phyloP scores from a whole-genome alignment of 2,329 filamentous ascomycete genomes.

The Xylaria sp. region DNA sequence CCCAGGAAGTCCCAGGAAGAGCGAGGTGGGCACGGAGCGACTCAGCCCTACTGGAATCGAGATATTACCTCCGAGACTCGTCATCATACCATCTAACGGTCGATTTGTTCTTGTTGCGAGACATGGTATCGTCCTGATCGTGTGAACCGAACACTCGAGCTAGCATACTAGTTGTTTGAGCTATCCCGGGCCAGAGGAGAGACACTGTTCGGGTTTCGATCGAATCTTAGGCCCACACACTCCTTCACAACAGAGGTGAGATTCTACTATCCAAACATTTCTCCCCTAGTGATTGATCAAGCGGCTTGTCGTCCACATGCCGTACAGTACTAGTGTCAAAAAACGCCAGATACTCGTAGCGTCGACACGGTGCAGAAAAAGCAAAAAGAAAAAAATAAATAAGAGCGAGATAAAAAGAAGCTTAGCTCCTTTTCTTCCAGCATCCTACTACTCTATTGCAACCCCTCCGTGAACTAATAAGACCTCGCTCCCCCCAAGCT shows the following conservation, averaged over 20 bases:
- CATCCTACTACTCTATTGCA: conserved; percentile 24
- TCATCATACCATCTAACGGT: conserved; percentile 30
- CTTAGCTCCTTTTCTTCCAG: conserved; percentile 34
- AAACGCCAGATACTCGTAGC: conserved; percentile 28
- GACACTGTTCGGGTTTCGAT: conserved; percentile 24
- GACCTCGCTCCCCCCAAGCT: conserved; percentile 28
- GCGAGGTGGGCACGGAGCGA: conserved; percentile 34
- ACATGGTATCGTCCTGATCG: conserved; percentile 28
- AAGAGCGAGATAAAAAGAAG: conserved; percentile 29
- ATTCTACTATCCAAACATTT: conserved; percentile 24
- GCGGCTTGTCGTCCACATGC: conserved; percentile 34
- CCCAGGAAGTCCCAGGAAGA: not conserved
- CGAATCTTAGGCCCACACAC: conserved; percentile 25
- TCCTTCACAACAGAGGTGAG: conserved; percentile 30
- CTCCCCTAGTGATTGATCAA: conserved; percentile 31
- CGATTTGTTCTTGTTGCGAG: conserved; percentile 29
- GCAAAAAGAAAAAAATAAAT: conserved; percentile 22
- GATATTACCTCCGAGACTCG: conserved; percentile 38
- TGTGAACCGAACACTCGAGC: conserved; percentile 26
- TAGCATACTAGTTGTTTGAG: conserved; percentile 24
- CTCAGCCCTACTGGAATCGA: conserved; percentile 38
- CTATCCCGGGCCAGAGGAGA: conserved; percentile 16
- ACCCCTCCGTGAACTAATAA: conserved; percentile 40
- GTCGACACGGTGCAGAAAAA: conserved; percentile 37
- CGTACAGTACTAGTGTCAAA: conserved; percentile 26